Conservation (phyloP, 176 grass and related monocot genomes). For the Aegilops umbellulata region DNA sequence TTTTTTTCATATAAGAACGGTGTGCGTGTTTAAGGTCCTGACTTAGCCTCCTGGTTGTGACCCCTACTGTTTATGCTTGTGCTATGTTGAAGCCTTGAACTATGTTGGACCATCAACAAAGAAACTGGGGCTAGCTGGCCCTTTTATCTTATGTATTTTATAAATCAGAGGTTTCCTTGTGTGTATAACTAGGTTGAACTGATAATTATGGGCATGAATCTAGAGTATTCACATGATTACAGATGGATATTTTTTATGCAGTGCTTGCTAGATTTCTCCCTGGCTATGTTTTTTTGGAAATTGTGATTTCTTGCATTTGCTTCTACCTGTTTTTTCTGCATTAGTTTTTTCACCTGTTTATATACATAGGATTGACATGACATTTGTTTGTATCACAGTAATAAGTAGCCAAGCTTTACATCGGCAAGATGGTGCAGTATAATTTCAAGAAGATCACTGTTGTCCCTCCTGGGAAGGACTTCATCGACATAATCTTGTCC, state of each 20-base stretch:
- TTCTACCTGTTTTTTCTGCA: not conserved
- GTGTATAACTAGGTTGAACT: not conserved
- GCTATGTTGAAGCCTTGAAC: no score
- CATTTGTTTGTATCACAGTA: constrained; percentile 8
- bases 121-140: not conserved
- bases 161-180: not conserved
- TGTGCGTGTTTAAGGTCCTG: not conserved
- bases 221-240: not conserved
- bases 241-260: not conserved
- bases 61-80: not conserved
- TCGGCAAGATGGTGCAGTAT: constrained; percentile 64
- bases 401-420: not conserved
- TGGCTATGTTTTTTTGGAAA: not conserved
- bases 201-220: not conserved
- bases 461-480: constrained; percentile 76
- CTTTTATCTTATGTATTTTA: not conserved
- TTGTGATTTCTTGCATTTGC: not conserved
- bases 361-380: not conserved
- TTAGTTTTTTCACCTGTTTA: not conserved
- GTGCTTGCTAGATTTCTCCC: not conserved
- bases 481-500: constrained; percentile 78
- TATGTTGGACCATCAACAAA: not conserved
- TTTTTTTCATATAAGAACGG: not conserved
- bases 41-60: not conserved
- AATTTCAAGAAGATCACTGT: constrained; percentile 81